Evolutionary conservation across 768 basidiomycete genomes (phyloP).

Genomic region (Hirschioporus abietinus): DNA sequence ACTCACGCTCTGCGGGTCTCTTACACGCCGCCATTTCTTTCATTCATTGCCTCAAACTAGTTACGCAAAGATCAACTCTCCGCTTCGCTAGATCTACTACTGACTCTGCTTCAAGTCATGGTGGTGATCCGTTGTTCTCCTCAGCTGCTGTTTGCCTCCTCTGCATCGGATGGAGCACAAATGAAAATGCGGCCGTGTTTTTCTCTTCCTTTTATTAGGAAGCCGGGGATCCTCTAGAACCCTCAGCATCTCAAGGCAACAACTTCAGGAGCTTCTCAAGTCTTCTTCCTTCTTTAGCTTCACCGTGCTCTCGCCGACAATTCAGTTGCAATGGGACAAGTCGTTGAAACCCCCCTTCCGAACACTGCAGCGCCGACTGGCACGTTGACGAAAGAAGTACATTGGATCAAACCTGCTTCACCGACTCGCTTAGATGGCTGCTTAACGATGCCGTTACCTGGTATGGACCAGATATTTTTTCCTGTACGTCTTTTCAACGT

Average conservation of each 20-base stretch:
- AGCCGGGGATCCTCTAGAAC: neutral
- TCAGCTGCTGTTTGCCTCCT: neutral
- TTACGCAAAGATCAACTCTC: neutral
- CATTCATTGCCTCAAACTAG: neutral
- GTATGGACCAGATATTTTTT: neutral
- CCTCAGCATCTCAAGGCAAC: neutral
- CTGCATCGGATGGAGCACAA: neutral
- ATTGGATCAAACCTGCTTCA: neutral
- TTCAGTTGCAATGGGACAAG: neutral
- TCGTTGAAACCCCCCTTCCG: neutral
- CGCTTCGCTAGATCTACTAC: neutral
- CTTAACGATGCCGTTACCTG: neutral
- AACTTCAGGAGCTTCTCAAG: neutral
- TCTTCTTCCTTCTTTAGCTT: neutral
- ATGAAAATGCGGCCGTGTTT: neutral
- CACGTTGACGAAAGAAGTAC: neutral
- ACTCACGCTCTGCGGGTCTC: neutral
- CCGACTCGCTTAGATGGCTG: neutral
- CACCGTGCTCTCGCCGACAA: neutral
- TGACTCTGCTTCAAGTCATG: neutral
- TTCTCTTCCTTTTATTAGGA: neutral
- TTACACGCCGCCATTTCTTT: neutral
- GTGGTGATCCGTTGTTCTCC: neutral
- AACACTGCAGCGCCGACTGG: neutral
- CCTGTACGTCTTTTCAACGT: neutral